Percentiles rank a stretch among this genome's conserved stretches.
Conservation (phyloP, 345 rosid species). For the Ceriops tagal region DNA sequence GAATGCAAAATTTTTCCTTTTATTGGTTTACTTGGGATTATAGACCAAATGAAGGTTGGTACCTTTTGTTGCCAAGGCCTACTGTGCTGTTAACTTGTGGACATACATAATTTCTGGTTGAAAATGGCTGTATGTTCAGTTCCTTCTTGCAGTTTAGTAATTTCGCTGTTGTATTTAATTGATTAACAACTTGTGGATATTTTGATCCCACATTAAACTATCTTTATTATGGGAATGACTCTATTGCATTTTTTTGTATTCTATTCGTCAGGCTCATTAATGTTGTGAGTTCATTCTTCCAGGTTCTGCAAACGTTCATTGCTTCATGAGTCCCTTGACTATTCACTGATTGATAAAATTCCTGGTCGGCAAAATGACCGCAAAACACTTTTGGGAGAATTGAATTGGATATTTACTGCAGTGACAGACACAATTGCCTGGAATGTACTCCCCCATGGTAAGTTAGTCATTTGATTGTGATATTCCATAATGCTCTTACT, state of each 20-base stretch:
- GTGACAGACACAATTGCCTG: constrained; percentile 99
- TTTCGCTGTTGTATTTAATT: no score
- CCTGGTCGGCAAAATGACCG: constrained; percentile 99
- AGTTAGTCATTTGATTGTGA: neutral
- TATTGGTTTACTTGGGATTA: no score
- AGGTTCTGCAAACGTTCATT: constrained; percentile 96
- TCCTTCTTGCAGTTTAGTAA: no score
- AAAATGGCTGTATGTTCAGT: no score
- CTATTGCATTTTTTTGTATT: neutral
- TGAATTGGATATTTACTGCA: constrained; percentile 99
- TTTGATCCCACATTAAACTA: no score
- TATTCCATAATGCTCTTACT: constrained; percentile 1
- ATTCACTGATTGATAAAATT: constrained; percentile 85
- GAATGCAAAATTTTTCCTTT: no score
- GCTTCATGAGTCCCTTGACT: constrained; percentile 73
- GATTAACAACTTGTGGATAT: no score
- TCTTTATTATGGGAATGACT: no score
- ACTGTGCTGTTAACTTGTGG: no score
- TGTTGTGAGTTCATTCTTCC: constrained; percentile 18
- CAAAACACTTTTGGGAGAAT: constrained; percentile 89
- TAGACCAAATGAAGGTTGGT: no score
- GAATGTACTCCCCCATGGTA: constrained; percentile 99
- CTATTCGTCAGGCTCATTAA: constrained; percentile 18
- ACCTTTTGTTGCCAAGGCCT: no score
- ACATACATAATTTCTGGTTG: no score